Evolutionary conservation across 2,329 filamentous ascomycete genomes (phyloP), one percentile per base, ranked within the genome.

Genomic region (Alternaria arborescens): DNA sequence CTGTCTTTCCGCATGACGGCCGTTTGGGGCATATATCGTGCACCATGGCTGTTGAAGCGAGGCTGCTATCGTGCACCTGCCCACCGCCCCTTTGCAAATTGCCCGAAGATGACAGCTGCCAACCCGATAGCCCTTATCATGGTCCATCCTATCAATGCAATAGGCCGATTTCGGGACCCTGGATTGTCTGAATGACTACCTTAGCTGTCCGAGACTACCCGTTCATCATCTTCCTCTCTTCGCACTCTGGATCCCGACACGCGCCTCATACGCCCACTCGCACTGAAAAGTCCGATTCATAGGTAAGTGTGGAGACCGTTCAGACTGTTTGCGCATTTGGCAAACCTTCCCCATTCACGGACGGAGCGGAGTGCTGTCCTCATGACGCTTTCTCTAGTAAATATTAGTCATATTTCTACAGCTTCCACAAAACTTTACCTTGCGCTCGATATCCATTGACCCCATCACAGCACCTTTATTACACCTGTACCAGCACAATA

Each of bases 351-450:
- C 47, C 46, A 52, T 62, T 63, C 58, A 64, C 62, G 34, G 11
- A 62, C 62, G 30, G 8, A 10, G n/a, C 58, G 44, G 50, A 16
- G 46, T 47, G 52, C 43, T 42, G 61, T 48, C 42, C 58, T 48
- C 57, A 67, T 71, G 69, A 69, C 66, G 55, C 62, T 47, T 52
- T 40, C 43, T 41, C 62, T 46, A 62, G 64, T 65, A 58, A 57
- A 67, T 70, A 74, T 76, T 75, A 75, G 73, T 75, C 72, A 76
- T 72, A 69, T 52, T 55, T 66, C 58, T 26, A 48, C 48, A 43
- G 30, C 57, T 58, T 62, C 52, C 65, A 70, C 70, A 73, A 72
- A 60, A 71, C 52, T 63, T 66, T 68, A 57, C 56, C 51, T 58
- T 40, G 32, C 22, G 46, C 64, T 55, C 60, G 14, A 38, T 36